phyloP scores from a whole-genome alignment of 257 asterid species.

The Craterostigma plantagineum region DNA sequence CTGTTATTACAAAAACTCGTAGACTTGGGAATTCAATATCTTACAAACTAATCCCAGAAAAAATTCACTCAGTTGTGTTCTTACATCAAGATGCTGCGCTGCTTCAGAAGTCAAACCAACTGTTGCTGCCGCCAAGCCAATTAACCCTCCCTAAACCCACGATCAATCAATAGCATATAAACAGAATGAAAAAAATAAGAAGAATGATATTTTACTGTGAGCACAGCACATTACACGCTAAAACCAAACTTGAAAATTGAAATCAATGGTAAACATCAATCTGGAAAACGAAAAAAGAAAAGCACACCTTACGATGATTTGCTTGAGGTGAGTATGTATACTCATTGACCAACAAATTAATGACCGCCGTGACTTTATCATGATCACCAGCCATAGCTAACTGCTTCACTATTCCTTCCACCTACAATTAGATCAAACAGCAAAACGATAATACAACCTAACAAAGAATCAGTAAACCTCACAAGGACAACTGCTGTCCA shows the following conservation, averaged over 20 bases:
- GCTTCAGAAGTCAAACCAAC: slow-evolving; percentile 92
- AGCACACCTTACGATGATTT: slow-evolving; percentile 73
- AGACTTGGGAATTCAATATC: no score
- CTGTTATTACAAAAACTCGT: not conserved
- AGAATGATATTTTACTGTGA: slow-evolving; percentile 7
- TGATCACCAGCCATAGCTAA: slow-evolving; percentile 60
- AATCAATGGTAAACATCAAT: no score
- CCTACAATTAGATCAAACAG: slow-evolving; percentile 42
- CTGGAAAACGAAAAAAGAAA: not conserved
- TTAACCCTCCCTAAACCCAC: slow-evolving; percentile 73
- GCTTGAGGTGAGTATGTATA: slow-evolving; percentile 78
- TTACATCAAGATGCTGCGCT: slow-evolving; percentile 86
- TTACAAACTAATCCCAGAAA: not conserved
- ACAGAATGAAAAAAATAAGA: slow-evolving; percentile 1
- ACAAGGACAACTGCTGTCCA: slow-evolving; percentile 1
- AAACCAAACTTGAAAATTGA: no score
- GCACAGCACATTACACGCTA: not conserved
- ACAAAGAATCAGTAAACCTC: not conserved
- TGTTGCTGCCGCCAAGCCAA: slow-evolving; percentile 96
- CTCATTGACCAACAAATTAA: slow-evolving; percentile 64
- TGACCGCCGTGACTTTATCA: slow-evolving; percentile 61
- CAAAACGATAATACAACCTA: not conserved
- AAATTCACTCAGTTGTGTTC: slow-evolving; percentile 8
- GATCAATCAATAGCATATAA: not conserved
- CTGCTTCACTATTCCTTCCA: slow-evolving; percentile 95